Evolutionary conservation across 1,284 basidiomycete species (phyloP).

Genomic region (Rhizoctonia solani): DNA sequence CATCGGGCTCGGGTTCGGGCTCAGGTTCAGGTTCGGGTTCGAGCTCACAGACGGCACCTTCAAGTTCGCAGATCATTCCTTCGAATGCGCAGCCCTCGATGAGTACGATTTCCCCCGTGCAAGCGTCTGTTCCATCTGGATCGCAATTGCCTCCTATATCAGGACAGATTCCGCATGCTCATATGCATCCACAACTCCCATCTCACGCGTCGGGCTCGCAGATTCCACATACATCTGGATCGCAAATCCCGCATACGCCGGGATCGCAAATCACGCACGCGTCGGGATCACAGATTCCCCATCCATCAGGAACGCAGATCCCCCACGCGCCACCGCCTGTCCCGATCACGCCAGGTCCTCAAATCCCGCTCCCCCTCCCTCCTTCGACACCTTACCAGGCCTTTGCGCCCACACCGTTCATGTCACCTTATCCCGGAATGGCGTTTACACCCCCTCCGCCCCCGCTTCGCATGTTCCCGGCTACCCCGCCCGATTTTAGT

Average conservation of each 20-base stretch:
- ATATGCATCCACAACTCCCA: neutral
- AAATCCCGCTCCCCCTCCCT: constrained; percentile 5
- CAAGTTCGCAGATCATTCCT: constrained; percentile 1
- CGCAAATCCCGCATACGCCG: neutral
- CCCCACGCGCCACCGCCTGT: constrained; percentile 16
- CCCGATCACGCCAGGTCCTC: constrained; percentile 2
- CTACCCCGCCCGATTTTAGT: constrained; percentile 17
- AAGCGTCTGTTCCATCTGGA: neutral
- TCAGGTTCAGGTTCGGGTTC: too few species aligned
- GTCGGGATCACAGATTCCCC: constrained; percentile 24
- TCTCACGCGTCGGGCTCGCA: neutral
- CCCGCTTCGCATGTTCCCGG: constrained; percentile 19
- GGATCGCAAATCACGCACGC: neutral
- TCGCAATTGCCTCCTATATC: too few species aligned
- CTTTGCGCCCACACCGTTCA: constrained; percentile 16
- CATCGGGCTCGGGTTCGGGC: too few species aligned
- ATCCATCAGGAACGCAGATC: constrained; percentile 19
- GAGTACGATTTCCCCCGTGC: neutral
- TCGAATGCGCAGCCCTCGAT: constrained; percentile 27
- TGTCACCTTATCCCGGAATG: constrained; percentile 22
- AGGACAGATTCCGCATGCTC: too few species aligned
- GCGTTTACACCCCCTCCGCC: constrained; percentile 19
- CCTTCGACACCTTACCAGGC: constrained; percentile 18
- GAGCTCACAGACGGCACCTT: too few species aligned
- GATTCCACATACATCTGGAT: neutral